phyloP scores from a whole-genome alignment of 2,329 filamentous ascomycete genomes.

The Raffaelea albimanens region DNA sequence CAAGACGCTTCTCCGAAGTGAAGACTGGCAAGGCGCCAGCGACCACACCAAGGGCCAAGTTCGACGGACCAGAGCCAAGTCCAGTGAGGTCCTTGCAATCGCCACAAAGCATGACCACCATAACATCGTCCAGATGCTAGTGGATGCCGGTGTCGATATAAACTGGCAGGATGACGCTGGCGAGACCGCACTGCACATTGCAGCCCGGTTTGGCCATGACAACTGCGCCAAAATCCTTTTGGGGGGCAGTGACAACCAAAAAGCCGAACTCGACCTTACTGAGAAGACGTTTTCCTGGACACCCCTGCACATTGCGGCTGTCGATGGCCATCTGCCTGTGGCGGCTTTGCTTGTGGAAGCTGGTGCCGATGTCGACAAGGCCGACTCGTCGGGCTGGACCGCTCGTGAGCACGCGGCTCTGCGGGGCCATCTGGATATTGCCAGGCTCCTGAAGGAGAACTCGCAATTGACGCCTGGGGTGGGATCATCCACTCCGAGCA shows the following conservation, averaged over 20 bases:
- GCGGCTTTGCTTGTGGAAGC: constrained; percentile 69
- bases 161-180: constrained; percentile 88
- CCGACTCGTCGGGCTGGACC: constrained; percentile 87
- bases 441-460: constrained; percentile 54
- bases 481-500: too few relatives aligned
- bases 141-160: constrained; percentile 82
- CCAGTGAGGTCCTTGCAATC: constrained; percentile 76
- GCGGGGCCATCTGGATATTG: constrained; percentile 77
- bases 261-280: constrained; percentile 50
- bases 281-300: constrained; percentile 92
- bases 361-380: constrained; percentile 63
- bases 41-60: constrained; percentile 51
- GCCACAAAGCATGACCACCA: constrained; percentile 83
- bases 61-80: constrained; percentile 65
- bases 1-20: constrained; percentile 67
- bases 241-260: constrained; percentile 56
- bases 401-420: constrained; percentile 87
- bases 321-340: constrained; percentile 72
- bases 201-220: constrained; percentile 76
- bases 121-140: constrained; percentile 75
- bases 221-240: constrained; percentile 72
- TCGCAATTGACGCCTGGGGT: constrained; percentile 18
- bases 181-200: constrained; percentile 86
- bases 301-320: constrained; percentile 83
- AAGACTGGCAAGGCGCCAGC: constrained; percentile 61